Evolutionary conservation across 2,329 filamentous ascomycete genomes (phyloP).

Genomic region (Pyrenophora tritici-repentis): DNA sequence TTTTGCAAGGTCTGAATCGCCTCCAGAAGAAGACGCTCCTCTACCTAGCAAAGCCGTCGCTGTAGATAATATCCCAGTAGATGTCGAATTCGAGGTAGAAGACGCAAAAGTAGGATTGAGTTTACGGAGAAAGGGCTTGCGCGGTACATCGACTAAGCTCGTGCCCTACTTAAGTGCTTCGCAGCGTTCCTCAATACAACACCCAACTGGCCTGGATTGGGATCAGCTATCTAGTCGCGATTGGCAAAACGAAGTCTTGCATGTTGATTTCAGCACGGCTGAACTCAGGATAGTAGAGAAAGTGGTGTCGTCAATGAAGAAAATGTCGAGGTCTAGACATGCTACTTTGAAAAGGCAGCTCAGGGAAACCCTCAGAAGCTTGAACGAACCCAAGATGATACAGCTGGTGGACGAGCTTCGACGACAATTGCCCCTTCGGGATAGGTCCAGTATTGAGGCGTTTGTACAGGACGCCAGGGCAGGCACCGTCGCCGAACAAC

Average conservation of each 20-base stretch:
- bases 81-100: constrained; percentile 24
- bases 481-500: constrained; percentile 25
- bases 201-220: constrained; percentile 28
- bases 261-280: constrained; percentile 39
- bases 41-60: constrained; percentile 16
- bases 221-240: constrained; percentile 24
- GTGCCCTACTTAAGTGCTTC: constrained; percentile 35
- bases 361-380: constrained; percentile 21
- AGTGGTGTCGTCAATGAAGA: constrained; percentile 14
- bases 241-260: constrained; percentile 40
- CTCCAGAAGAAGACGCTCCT: constrained; percentile 15
- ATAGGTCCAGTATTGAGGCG: constrained; percentile 31
- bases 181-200: constrained; percentile 27
- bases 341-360: constrained; percentile 28
- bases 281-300: constrained; percentile 34
- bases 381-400: constrained; percentile 32
- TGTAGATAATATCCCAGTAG: constrained; percentile 24
- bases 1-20: constrained; percentile 16
- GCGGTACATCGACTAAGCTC: not conserved
- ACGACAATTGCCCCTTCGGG: constrained; percentile 20
- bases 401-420: constrained; percentile 22
- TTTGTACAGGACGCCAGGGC: constrained; percentile 39
- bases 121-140: not conserved
- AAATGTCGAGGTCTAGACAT: constrained; percentile 6
- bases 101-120: constrained; percentile 29